These are phyloP conservation scores for Thielaviopsis punctulata DNA, from an alignment of 2,329 filamentous ascomycete genomes.

Conservation along the genomic window DNA sequence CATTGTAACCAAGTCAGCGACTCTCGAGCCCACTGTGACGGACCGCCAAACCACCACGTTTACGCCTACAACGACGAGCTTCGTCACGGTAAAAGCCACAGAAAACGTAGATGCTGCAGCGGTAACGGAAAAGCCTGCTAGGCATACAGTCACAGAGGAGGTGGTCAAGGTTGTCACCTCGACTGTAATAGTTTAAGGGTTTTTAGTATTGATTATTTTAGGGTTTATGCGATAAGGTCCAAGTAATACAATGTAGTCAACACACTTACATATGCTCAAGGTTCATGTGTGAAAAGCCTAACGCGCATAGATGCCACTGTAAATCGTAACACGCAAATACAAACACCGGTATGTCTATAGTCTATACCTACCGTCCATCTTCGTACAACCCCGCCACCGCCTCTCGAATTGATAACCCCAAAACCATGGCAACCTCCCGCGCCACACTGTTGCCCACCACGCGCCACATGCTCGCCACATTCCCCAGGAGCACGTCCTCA, in stretches of 20 bases:
- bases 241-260: too few relatives aligned
- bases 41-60: background rate
- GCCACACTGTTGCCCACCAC: slow-evolving; percentile 67
- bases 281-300: too few relatives aligned
- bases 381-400: slow-evolving; percentile 29
- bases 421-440: slow-evolving; percentile 44
- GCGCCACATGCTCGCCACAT: slow-evolving; percentile 35
- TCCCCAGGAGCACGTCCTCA: slow-evolving; percentile 50
- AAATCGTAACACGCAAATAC: too few relatives aligned
- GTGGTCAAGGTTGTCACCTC: background rate
- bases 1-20: slow-evolving; percentile 1
- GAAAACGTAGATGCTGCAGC: background rate
- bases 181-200: background rate
- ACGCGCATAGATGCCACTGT: too few relatives aligned
- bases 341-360: too few relatives aligned
- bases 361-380: slow-evolving; percentile 8
- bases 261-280: background rate
- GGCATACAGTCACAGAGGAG: background rate
- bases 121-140: background rate
- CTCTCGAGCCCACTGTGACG: background rate
- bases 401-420: slow-evolving; percentile 47
- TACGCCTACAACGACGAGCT: slow-evolving; percentile 2
- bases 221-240: too few relatives aligned
- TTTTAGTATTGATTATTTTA: background rate
- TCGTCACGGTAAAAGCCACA: background rate